Percentiles rank a stretch among this genome's conserved stretches.
phyloP scores from a whole-genome alignment of 306 rosid genomes.

The Phaseolus lunatus region DNA sequence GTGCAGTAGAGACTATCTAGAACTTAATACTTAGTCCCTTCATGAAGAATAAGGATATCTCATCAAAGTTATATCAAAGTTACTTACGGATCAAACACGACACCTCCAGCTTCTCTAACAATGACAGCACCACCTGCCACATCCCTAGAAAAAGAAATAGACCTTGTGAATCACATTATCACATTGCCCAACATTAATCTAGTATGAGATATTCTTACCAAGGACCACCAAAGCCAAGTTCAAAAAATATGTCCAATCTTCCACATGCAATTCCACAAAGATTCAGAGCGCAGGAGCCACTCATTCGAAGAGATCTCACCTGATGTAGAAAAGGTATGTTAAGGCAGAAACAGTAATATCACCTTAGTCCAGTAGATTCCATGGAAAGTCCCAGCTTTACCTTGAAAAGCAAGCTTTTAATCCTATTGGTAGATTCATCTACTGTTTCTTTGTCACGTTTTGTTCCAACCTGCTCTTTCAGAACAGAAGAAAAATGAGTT shows the following conservation, averaged over 20 bases:
- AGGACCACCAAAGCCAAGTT: conserved; percentile 86
- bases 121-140: conserved; percentile 98
- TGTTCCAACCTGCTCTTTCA: conserved; percentile 82
- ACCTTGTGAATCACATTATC: conserved; percentile 33
- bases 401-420: conserved; percentile 86
- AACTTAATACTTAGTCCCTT: conserved; percentile 34
- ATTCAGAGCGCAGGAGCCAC: conserved; percentile 94
- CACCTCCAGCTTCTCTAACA: conserved; percentile 96
- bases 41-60: conserved; percentile 36
- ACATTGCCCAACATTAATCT: not conserved
- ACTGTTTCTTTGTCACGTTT: conserved; percentile 75
- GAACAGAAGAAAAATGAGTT: conserved; percentile 31
- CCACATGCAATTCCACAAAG: conserved; percentile 98
- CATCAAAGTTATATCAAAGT: conserved; percentile 48
- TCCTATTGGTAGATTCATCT: conserved; percentile 69
- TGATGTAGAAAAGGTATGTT: conserved; percentile 48
- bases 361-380: conserved; percentile 33
- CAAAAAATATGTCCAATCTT: conserved; percentile 83
- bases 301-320: conserved; percentile 95
- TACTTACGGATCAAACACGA: conserved; percentile 94
- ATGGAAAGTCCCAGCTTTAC: conserved; percentile 52
- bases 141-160: conserved; percentile 69
- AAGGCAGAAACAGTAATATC: conserved; percentile 37
- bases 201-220: conserved; percentile 68
- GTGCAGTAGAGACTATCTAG: conserved; percentile 46